Conservation (phyloP, 139 green algal species). For the Micromonas pusilla region DNA sequence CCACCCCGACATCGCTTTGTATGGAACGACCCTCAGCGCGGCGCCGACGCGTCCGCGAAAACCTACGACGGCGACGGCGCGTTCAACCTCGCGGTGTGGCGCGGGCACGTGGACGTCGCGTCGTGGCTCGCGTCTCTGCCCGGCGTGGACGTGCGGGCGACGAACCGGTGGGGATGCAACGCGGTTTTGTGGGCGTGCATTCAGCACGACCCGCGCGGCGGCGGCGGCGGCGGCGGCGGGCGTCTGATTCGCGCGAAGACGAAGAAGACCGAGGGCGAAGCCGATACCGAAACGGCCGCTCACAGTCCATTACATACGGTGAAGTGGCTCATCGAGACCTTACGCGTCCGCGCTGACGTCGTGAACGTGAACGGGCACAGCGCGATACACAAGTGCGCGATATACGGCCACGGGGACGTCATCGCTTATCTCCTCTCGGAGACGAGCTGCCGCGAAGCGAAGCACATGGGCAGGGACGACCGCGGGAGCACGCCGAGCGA, state of each 20-base stretch:
- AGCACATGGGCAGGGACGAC: neutral
- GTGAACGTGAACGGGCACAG: slow-evolving; percentile 16
- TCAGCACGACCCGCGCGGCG: neutral
- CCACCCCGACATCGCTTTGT: too few relatives aligned
- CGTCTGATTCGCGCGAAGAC: neutral
- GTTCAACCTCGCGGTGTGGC: slow-evolving; percentile 11
- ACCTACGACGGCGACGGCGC: slow-evolving; percentile 9
- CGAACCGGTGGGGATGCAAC: slow-evolving; percentile 22
- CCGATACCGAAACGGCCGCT: neutral
- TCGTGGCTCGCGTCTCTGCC: neutral
- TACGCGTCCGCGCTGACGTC: neutral
- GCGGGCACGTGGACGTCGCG: neutral
- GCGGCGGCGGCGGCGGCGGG: too few relatives aligned
- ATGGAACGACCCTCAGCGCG: too few relatives aligned
- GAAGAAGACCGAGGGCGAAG: neutral
- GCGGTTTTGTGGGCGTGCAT: slow-evolving; percentile 20
- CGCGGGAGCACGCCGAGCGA: neutral
- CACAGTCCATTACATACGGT: neutral
- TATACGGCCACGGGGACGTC: slow-evolving; percentile 12
- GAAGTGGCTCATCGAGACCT: neutral
- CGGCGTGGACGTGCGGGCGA: neutral
- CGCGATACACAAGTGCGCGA: slow-evolving; percentile 15
- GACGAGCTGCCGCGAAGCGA: neutral
- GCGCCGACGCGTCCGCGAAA: neutral
- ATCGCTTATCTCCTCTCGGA: slow-evolving; percentile 1